Evolutionary conservation across 306 rosid species (phyloP), one percentile per base, ranked within the genome.

Genomic region (Ziziphus jujuba): DNA sequence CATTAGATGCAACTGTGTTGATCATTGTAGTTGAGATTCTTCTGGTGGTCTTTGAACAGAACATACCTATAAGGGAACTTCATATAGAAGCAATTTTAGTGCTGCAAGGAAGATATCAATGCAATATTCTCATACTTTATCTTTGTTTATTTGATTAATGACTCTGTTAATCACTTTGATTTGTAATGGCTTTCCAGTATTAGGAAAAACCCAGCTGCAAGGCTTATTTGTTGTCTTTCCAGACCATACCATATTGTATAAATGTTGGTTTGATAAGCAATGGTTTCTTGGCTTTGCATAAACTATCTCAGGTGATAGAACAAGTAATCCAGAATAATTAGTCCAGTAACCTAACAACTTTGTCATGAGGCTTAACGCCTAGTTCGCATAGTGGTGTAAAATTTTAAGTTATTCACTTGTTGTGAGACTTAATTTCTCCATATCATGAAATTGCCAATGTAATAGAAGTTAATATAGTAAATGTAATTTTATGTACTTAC

Each of bases 301-400:
- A 24, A 76, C 59, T 4, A 56, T 52, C 72, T 80, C 81, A 0
- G 88, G 79, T 12, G 75, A 21, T 61, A 64, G 61, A 47, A 80
- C 70, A 51, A 85, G 77, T 17, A 84, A 50, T 6, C 88, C 79
- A 0, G 83, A 84, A 50, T 75, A 24, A 47, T 65, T 75, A 6
- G 79, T 77, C 88, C 85, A 84, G 60, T 71, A 84, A 61, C 88
- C 88, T n/a, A n/a, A n/a, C n/a, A n/a, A n/a, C n/a, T n/a, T n/a
- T n/a, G n/a, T n/a, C n/a, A n/a, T n/a, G n/a, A n/a, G n/a, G n/a
- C n/a, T n/a, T n/a, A n/a, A n/a, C n/a, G n/a, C n/a, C n/a, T n/a
- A n/a, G n/a, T n/a, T n/a, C n/a, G n/a, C n/a, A n/a, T n/a, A n/a
- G n/a, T n/a, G n/a, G n/a, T n/a, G n/a, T n/a, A n/a, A n/a, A n/a